Conservation (phyloP, 805 yeast species). For the Candida vartiovaarae region DNA sequence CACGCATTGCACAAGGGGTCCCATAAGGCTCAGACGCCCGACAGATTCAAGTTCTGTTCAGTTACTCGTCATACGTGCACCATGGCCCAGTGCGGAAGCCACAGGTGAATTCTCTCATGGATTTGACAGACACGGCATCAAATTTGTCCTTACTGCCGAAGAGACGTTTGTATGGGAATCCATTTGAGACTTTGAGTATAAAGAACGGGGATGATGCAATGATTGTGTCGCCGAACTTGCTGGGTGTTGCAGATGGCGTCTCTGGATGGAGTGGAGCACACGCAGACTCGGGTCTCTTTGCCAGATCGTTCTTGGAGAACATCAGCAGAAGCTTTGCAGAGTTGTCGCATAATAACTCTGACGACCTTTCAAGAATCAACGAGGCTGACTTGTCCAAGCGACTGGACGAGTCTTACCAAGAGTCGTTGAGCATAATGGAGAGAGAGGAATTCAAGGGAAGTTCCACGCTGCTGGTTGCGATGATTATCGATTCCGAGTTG, state of each 20-base stretch:
- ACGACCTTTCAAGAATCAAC: slow-evolving; percentile 32
- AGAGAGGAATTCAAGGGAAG: slow-evolving; percentile 40
- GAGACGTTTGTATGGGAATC: slow-evolving; percentile 45
- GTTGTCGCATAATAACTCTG: slow-evolving; percentile 16
- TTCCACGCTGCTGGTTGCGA: slow-evolving; percentile 40
- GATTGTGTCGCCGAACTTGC: slow-evolving; percentile 43
- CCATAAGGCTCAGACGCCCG: slow-evolving; percentile 18
- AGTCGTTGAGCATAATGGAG: slow-evolving; percentile 45
- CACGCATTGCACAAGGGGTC: too few species aligned
- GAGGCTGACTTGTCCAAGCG: slow-evolving; percentile 35
- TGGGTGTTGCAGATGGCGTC: slow-evolving; percentile 53
- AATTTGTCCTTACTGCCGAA: slow-evolving; percentile 38
- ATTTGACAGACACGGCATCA: slow-evolving; percentile 41
- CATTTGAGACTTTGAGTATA: slow-evolving; percentile 43
- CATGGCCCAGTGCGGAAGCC: slow-evolving; percentile 35
- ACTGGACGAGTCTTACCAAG: slow-evolving; percentile 40
- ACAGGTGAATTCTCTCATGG: slow-evolving; percentile 40
- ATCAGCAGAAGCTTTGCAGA: slow-evolving; percentile 31
- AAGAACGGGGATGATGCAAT: slow-evolving; percentile 54
- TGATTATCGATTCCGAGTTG: slow-evolving; percentile 40
- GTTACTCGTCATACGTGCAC: slow-evolving; percentile 40
- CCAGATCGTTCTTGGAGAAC: slow-evolving; percentile 45
- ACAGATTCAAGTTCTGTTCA: slow-evolving; percentile 35
- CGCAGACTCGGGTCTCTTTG: slow-evolving; percentile 44
- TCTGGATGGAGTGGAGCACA: slow-evolving; percentile 47